phyloP scores from a whole-genome alignment of 2,329 filamentous ascomycete species.

The Dendrostoma leiphaemia region DNA sequence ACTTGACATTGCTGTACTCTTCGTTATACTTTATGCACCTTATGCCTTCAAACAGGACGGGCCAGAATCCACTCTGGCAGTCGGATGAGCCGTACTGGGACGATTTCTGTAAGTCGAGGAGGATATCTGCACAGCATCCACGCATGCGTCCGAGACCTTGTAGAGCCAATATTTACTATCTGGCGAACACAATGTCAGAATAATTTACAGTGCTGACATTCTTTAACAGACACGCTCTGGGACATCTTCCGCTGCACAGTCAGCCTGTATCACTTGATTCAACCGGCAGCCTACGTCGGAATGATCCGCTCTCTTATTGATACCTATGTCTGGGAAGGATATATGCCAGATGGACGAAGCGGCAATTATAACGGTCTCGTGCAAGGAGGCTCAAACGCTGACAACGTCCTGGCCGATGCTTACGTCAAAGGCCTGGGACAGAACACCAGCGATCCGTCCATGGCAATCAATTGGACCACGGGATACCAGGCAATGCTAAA shows the following conservation, averaged over 20 bases:
- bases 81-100: slow-evolving; percentile 70
- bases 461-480: slow-evolving; percentile 57
- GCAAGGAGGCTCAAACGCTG: slow-evolving; percentile 73
- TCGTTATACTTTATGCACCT: slow-evolving; percentile 60
- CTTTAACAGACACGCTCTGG: slow-evolving; percentile 59
- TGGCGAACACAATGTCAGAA: too few species aligned
- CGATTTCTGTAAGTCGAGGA: slow-evolving; percentile 56
- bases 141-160: too few species aligned
- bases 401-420: slow-evolving; percentile 66
- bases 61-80: slow-evolving; percentile 67
- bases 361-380: slow-evolving; percentile 66
- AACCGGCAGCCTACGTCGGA: slow-evolving; percentile 59
- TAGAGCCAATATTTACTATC: too few species aligned
- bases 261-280: slow-evolving; percentile 67
- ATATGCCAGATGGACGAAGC: slow-evolving; percentile 70
- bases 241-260: slow-evolving; percentile 69
- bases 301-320: slow-evolving; percentile 73
- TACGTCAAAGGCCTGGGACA: slow-evolving; percentile 63
- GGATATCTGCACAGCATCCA: too few species aligned
- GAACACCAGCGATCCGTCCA: slow-evolving; percentile 54
- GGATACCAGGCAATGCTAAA: slow-evolving; percentile 71
- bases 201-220: slow-evolving; percentile 42
- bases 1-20: slow-evolving; percentile 53
- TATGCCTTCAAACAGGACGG: slow-evolving; percentile 61
- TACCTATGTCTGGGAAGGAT: slow-evolving; percentile 63